A percentile compares a stretch with the other conserved stretches of the same genome.
Evolutionary conservation across 768 basidiomycete genomes (phyloP).

Genomic region (Phanerochaete sordida): DNA sequence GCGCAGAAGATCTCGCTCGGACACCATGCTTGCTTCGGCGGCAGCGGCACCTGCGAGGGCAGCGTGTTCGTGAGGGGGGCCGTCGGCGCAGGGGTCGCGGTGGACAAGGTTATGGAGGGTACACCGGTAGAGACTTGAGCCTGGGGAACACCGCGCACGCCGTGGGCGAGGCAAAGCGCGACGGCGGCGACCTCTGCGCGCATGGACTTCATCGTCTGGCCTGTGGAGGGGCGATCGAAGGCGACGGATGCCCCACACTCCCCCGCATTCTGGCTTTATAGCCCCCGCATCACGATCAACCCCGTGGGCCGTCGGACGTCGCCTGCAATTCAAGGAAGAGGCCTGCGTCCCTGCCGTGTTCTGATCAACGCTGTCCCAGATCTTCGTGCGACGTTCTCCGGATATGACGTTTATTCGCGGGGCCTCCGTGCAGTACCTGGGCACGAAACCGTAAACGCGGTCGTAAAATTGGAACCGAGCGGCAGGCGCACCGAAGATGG

Average conservation of each 20-base stretch:
- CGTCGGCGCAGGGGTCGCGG: constrained; percentile 63
- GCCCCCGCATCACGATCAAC: not conserved
- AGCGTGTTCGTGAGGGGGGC: constrained; percentile 47
- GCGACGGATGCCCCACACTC: not conserved
- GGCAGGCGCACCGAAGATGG: not conserved
- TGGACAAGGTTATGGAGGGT: constrained; percentile 45
- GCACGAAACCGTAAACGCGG: not conserved
- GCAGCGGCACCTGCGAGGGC: constrained; percentile 61
- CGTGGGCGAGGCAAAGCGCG: not conserved
- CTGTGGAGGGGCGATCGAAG: not conserved
- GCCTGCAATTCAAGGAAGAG: not conserved
- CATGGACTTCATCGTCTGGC: not conserved
- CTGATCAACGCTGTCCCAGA: too few relatives aligned
- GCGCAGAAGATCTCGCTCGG: constrained; percentile 76
- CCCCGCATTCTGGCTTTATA: not conserved
- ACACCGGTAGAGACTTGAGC: constrained; percentile 8
- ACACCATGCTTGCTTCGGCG: constrained; percentile 77
- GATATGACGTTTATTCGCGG: not conserved
- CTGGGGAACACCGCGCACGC: constrained; percentile 11
- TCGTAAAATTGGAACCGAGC: not conserved
- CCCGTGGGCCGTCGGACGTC: constrained; percentile 1
- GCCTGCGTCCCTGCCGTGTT: not conserved
- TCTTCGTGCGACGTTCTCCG: not conserved
- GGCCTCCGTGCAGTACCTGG: not conserved
- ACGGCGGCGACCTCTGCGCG: not conserved